Evolutionary conservation across 2,329 filamentous ascomycete species (phyloP).

Genomic region (Ophiocordyceps camponoti-floridani): DNA sequence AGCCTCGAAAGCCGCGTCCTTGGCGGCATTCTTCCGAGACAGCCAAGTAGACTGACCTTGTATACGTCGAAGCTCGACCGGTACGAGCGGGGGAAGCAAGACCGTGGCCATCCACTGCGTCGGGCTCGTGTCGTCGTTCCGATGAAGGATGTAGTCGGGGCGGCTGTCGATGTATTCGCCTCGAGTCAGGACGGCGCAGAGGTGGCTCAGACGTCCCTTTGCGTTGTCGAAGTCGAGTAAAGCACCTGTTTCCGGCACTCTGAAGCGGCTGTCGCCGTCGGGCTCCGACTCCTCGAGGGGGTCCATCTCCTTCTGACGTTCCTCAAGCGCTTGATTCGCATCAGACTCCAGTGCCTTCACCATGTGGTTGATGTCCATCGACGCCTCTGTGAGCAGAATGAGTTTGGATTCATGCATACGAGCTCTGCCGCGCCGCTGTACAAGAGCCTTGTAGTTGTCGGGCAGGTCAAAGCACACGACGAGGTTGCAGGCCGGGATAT

Average conservation of each 20-base stretch:
- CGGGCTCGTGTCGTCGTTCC: constrained; percentile 11
- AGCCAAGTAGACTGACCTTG: constrained; percentile 32
- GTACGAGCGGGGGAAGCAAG: constrained; percentile 51
- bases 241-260: constrained; percentile 32
- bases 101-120: constrained; percentile 38
- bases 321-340: constrained; percentile 55
- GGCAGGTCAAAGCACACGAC: constrained; percentile 38
- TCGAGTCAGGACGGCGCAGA: constrained; percentile 46
- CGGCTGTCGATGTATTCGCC: constrained; percentile 42
- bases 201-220: constrained; percentile 61
- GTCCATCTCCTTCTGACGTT: constrained; percentile 36
- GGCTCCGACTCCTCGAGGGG: constrained; percentile 25
- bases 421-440: constrained; percentile 37
- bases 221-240: constrained; percentile 57
- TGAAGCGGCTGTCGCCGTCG: constrained; percentile 10
- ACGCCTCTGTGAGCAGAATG: constrained; percentile 23
- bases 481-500: constrained; percentile 45
- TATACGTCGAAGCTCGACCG: constrained; percentile 18
- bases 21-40: constrained; percentile 53
- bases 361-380: constrained; percentile 13
- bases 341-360: constrained; percentile 52
- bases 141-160: constrained; percentile 47
- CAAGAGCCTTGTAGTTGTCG: constrained; percentile 34
- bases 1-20: constrained; percentile 71
- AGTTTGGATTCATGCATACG: constrained; percentile 31